Percentiles rank a stretch among this genome's conserved stretches.
Conservation (phyloP, 208 protist genomes). For the Leishmania turanica region DNA sequence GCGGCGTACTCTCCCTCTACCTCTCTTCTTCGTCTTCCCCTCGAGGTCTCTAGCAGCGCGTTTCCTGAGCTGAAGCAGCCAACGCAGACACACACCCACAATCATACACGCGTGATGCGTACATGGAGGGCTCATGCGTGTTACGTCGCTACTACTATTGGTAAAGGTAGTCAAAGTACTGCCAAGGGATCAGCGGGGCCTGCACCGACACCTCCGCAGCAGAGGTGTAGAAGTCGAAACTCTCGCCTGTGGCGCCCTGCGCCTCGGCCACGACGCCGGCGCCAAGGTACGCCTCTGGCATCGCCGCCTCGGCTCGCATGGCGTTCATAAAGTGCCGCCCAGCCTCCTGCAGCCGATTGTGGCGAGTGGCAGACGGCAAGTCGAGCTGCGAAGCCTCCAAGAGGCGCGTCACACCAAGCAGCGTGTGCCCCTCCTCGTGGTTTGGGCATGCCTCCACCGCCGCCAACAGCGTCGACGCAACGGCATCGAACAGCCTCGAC, state of each 20-base stretch:
- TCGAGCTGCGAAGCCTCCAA: conserved; percentile 51
- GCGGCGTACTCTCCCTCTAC: background rate
- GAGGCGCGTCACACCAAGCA: conserved; percentile 53
- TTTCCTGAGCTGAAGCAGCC: background rate
- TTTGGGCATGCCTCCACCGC: conserved; percentile 46
- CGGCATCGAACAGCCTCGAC: conserved; percentile 28
- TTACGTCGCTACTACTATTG: conserved; percentile 11
- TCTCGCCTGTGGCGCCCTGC: conserved; percentile 55
- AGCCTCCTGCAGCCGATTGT: conserved; percentile 55
- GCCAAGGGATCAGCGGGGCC: conserved; percentile 63
- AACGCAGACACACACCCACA: background rate
- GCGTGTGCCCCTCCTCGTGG: conserved; percentile 56
- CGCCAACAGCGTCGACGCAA: conserved; percentile 41
- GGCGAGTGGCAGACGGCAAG: conserved; percentile 29
- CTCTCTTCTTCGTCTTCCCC: background rate
- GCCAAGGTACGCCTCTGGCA: conserved; percentile 50
- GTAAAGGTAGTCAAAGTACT: conserved; percentile 67
- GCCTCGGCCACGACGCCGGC: conserved; percentile 67
- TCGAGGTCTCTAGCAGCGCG: background rate
- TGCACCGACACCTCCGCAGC: conserved; percentile 52
- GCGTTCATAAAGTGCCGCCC: conserved; percentile 52
- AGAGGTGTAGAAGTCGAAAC: conserved; percentile 62
- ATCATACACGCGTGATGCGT: background rate
- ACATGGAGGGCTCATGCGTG: no score
- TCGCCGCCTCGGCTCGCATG: conserved; percentile 39